phyloP scores from a whole-genome alignment of 2,329 filamentous ascomycete species.

The Fusarium caatingaense region DNA sequence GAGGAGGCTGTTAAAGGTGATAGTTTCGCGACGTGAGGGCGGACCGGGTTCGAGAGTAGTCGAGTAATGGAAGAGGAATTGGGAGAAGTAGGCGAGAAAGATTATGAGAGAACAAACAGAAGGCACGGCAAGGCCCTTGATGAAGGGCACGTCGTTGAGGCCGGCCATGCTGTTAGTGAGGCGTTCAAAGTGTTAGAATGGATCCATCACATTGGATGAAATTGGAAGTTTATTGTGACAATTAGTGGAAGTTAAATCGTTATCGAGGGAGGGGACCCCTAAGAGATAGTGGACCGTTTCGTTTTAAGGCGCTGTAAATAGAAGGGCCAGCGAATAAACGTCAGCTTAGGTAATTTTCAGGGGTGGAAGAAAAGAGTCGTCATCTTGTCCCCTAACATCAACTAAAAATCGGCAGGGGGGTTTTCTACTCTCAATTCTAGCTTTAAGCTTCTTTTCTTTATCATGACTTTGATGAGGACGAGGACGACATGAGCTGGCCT shows the following conservation, averaged over 20 bases:
- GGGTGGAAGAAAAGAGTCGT: constrained; percentile 25
- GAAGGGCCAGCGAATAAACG: neutral
- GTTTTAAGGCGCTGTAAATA: constrained; percentile 14
- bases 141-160: constrained; percentile 55
- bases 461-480: constrained; percentile 30
- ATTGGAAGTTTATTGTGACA: neutral
- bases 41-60: constrained; percentile 68
- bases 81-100: constrained; percentile 78
- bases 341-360: constrained; percentile 38
- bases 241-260: constrained; percentile 3
- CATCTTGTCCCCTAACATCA: constrained; percentile 34
- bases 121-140: constrained; percentile 73
- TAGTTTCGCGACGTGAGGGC: constrained; percentile 65
- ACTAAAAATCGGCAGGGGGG: constrained; percentile 24
- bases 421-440: neutral
- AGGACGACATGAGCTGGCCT: neutral
- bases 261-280: constrained; percentile 9
- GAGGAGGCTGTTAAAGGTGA: constrained; percentile 75
- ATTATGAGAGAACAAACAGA: constrained; percentile 72
- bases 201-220: constrained; percentile 17
- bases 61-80: constrained; percentile 72
- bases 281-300: constrained; percentile 11
- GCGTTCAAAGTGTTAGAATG: constrained; percentile 9
- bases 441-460: constrained; percentile 9
- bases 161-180: constrained; percentile 52